Conservation (phyloP, 2,329 filamentous ascomycete genomes). For the Dendryphion nanum region DNA sequence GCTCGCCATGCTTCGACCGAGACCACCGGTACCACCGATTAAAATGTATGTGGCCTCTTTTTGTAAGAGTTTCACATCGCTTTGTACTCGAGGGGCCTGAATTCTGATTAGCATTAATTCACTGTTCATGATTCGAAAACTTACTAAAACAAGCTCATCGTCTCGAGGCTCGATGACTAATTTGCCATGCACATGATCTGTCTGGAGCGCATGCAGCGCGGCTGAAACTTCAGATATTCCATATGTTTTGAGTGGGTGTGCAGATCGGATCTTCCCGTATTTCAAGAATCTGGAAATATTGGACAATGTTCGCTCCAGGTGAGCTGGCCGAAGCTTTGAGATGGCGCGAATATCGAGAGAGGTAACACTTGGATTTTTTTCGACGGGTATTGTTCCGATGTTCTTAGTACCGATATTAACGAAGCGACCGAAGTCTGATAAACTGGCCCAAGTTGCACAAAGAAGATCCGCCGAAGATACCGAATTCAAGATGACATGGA, state of each 20-base stretch:
- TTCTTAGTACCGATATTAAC: slow-evolving; percentile 7
- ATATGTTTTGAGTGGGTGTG: slow-evolving; percentile 7
- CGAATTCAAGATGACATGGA: slow-evolving; percentile 37
- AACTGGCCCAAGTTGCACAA: slow-evolving; percentile 43
- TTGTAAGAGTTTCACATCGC: background rate
- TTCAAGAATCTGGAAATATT: slow-evolving; percentile 15
- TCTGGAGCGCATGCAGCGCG: slow-evolving; percentile 16
- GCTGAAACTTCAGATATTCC: slow-evolving; percentile 11
- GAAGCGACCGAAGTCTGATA: slow-evolving; percentile 36
- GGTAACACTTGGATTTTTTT: slow-evolving; percentile 12
- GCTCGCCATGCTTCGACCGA: slow-evolving; percentile 18
- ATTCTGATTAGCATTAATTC: background rate
- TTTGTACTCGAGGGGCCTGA: slow-evolving; percentile 3
- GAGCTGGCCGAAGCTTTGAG: slow-evolving; percentile 11
- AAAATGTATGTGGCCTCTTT: slow-evolving; percentile 19
- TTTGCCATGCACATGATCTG: slow-evolving; percentile 10
- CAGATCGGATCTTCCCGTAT: slow-evolving; percentile 15
- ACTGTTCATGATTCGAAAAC: background rate
- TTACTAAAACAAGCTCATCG: slow-evolving; percentile 21
- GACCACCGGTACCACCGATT: slow-evolving; percentile 17
- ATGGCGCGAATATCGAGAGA: slow-evolving; percentile 14
- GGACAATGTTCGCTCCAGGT: slow-evolving; percentile 13
- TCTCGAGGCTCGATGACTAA: slow-evolving; percentile 15
- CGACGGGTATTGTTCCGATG: slow-evolving; percentile 4
- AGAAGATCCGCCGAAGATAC: slow-evolving; percentile 18